phyloP scores from a whole-genome alignment of 306 rosid species.

The Vigna mungo region DNA sequence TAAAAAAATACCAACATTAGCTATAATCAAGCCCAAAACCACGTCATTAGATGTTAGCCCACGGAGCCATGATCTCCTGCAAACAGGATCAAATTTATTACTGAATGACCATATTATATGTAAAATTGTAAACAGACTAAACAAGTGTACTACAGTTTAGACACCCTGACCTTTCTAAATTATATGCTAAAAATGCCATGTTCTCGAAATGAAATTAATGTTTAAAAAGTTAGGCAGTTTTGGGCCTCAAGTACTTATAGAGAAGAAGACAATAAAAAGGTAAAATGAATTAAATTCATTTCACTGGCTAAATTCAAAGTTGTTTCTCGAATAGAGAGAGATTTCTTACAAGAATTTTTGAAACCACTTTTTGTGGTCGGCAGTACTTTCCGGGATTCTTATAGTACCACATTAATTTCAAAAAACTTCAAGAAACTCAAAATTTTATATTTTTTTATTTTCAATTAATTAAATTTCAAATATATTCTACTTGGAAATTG shows the following conservation, averaged over 20 bases:
- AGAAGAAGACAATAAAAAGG: not conserved
- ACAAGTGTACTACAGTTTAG: not conserved
- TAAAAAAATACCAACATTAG: conserved; percentile 77
- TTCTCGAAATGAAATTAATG: not conserved
- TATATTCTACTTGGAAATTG: too few relatives aligned
- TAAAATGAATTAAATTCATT: not conserved
- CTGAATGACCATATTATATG: conserved; percentile 4
- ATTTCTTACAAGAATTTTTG: too few relatives aligned
- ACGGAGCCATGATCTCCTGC: conserved; percentile 70
- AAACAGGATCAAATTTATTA: conserved; percentile 47
- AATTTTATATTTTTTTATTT: too few relatives aligned
- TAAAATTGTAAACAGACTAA: conserved; percentile 7
- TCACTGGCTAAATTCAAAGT: not conserved
- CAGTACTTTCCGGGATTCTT: too few relatives aligned
- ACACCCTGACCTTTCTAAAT: not conserved
- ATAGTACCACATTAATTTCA: too few relatives aligned
- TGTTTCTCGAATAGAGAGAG: too few relatives aligned
- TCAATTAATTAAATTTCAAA: too few relatives aligned
- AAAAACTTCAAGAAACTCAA: too few relatives aligned
- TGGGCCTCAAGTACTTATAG: not conserved
- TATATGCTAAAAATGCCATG: not conserved
- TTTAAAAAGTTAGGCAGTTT: not conserved
- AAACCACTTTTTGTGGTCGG: too few relatives aligned
- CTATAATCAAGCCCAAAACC: conserved; percentile 76
- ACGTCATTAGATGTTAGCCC: conserved; percentile 52